Percentiles rank a stretch among this genome's conserved stretches.
phyloP scores from a whole-genome alignment of 192 early-diverging fungal genomes.

The Linnemannia hyalina region DNA sequence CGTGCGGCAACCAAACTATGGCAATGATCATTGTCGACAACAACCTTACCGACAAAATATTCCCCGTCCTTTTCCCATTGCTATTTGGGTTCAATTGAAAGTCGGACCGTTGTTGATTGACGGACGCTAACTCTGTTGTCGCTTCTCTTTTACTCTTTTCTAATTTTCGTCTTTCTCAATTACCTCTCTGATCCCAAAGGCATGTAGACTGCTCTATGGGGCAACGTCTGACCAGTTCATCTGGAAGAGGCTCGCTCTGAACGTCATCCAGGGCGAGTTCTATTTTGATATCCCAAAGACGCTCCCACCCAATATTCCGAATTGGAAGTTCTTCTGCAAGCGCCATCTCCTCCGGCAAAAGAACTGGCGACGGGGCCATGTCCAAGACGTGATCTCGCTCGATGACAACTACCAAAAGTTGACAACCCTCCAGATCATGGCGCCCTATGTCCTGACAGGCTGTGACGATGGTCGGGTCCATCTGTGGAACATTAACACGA shows the following conservation, averaged over 20 bases:
- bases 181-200: neutral
- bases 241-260: slow-evolving; percentile 46
- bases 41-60: neutral
- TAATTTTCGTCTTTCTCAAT: neutral
- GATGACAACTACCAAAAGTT: slow-evolving; percentile 51
- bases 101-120: neutral
- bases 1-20: neutral
- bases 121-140: neutral
- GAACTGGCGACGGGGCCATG: slow-evolving; percentile 46
- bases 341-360: slow-evolving; percentile 38
- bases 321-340: slow-evolving; percentile 53
- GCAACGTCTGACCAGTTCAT: slow-evolving; percentile 51
- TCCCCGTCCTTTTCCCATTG: neutral
- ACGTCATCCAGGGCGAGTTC: slow-evolving; percentile 52
- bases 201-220: slow-evolving; percentile 40
- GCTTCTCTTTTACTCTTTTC: too few relatives aligned
- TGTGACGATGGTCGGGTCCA: slow-evolving; percentile 46
- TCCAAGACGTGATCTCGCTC: slow-evolving; percentile 48
- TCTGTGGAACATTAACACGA: slow-evolving; percentile 47
- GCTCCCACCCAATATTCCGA: slow-evolving; percentile 43
- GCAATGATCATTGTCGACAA: neutral
- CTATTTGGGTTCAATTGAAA: neutral
- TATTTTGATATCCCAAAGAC: slow-evolving; percentile 50
- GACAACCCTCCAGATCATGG: slow-evolving; percentile 48
- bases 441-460: slow-evolving; percentile 46